Evolutionary conservation across 176 grass and related monocot genomes (phyloP), one percentile per base, ranked within the genome.

Genomic region (Oryza coarctata): DNA sequence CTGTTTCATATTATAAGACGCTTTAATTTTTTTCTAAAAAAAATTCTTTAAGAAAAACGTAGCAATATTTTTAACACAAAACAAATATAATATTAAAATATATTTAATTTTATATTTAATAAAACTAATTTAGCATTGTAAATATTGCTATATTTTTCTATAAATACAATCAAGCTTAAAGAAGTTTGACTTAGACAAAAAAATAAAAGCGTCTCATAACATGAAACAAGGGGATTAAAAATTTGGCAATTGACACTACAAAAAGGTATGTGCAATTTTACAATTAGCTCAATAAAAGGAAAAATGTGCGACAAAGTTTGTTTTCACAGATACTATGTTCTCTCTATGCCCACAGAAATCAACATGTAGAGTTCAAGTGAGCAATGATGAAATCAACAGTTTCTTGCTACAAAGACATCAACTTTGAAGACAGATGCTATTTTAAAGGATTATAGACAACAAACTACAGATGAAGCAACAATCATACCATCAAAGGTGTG

Each of bases 401-500:
- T 52, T 44, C 72, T 71, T 77, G 31, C 23, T 30, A 39, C 34
- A 23, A 31, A 82, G 38, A 12, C 58, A 78, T 62, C 35, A 49
- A 76, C 44, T 58, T 65, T 38, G 57, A 77, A 82, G 8, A 41
- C 58, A 27, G 27, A 47, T 78, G 9, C 20, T 82, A 77, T 78
- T 20, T 60, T 73, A 33, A 38, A 86, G n/a, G 8, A 74, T 47
- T 71, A 57, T 66, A 38, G 45, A 40, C 58, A 67, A 70, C 73
- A 83, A 63, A 47, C 32, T 63, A 73, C 35, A 74, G 14, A 39
- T 73, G 61, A 25, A 74, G 44, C 47, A 86, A 31, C 68, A 86
- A 45, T 14, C 25, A 62, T 90, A 74, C 79, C 74, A 78, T 68
- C 34, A 32, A 79, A 79, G 23, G 43, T 63, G 74, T 58, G 45